Evolutionary conservation across 2,329 filamentous ascomycete species (phyloP), one percentile per base, ranked within the genome.

Genomic region (Alternaria brassicae): DNA sequence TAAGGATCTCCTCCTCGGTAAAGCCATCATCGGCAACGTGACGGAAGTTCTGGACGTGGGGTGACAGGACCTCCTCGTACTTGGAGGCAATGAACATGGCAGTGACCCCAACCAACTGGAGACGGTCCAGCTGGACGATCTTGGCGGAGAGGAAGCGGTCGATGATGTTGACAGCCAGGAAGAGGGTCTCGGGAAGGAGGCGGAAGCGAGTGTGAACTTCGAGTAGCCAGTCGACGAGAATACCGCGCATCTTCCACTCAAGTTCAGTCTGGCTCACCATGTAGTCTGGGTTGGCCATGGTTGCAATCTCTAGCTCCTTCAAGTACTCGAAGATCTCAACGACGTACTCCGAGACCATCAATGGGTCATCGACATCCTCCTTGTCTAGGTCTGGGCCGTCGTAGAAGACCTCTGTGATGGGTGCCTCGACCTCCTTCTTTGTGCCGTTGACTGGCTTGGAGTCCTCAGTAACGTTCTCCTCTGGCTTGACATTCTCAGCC

Each of bases 31-130:
- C 95, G 74, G 95, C 93, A 70, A 99, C 93, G 73, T 96, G 92
- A 71, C 91, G 91, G 84, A 99, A 99, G 85, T 97, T 97, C 78
- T 91, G 90, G 37, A 99, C 93, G 70, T 98, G 94, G 44, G 95
- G 95, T 10, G 95, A 98, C 50, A 99, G 86, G 49, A 99, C 93
- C 78, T 99, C 95, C 80, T 99, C 94, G 77, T 98, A 99, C 83
- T 99, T 99, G 74, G 94, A 96, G 12, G 95, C 95, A 74, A 98
- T 97, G 83, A 98, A 98, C 95, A 99, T 98, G 79, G 94, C 95
- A 23, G 95, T 97, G 73, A 98, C 93, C 73, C 95, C 95, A 58
- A 99, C 95, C 8, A 99, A 86, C 81, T 99, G 95, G 6, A 99
- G 89, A 62, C 93, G 93, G 78, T 98, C 94, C 45, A 99, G 88